Conservation (phyloP, 2,329 filamentous ascomycete genomes). For the Seiridium cupressi region DNA sequence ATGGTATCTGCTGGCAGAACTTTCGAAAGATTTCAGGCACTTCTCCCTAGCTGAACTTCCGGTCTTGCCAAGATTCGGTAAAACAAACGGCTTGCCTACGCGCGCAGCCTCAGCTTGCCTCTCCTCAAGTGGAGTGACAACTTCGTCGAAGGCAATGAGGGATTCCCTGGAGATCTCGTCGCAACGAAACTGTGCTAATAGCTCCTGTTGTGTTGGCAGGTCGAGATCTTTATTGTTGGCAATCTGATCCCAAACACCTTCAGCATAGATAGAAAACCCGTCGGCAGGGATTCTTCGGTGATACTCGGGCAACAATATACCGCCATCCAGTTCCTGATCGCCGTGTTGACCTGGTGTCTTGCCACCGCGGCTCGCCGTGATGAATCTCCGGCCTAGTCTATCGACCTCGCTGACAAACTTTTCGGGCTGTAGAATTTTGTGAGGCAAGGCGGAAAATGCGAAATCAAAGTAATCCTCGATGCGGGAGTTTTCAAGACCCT, state of each 20-base stretch:
- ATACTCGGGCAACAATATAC: constrained; percentile 89
- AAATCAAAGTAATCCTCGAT: constrained; percentile 99
- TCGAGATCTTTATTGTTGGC: constrained; percentile 98
- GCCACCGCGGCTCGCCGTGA: constrained; percentile 72
- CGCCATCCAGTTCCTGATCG: constrained; percentile 73
- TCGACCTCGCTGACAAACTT: constrained; percentile 81
- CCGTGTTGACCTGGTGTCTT: constrained; percentile 58
- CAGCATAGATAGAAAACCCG: constrained; percentile 91
- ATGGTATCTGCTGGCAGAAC: constrained; percentile 90
- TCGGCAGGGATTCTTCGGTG: constrained; percentile 95
- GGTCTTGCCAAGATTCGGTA: constrained; percentile 70
- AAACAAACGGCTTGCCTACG: constrained; percentile 69
- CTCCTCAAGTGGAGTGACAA: constrained; percentile 82
- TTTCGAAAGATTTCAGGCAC: constrained; percentile 81
- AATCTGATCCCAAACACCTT: constrained; percentile 97
- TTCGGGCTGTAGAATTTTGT: constrained; percentile 94
- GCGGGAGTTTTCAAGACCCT: constrained; percentile 79
- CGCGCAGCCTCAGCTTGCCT: constrained; percentile 74
- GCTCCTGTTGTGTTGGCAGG: constrained; percentile 92
- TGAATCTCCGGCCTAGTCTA: constrained; percentile 78
- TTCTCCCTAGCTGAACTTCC: constrained; percentile 72
- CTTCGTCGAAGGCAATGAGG: constrained; percentile 75
- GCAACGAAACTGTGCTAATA: constrained; percentile 94
- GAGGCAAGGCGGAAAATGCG: constrained; percentile 89
- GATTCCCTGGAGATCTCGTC: constrained; percentile 95